Evolutionary conservation across 2,329 filamentous ascomycete species (phyloP), one percentile per base, ranked within the genome.

Genomic region (Beauveria sp.): DNA sequence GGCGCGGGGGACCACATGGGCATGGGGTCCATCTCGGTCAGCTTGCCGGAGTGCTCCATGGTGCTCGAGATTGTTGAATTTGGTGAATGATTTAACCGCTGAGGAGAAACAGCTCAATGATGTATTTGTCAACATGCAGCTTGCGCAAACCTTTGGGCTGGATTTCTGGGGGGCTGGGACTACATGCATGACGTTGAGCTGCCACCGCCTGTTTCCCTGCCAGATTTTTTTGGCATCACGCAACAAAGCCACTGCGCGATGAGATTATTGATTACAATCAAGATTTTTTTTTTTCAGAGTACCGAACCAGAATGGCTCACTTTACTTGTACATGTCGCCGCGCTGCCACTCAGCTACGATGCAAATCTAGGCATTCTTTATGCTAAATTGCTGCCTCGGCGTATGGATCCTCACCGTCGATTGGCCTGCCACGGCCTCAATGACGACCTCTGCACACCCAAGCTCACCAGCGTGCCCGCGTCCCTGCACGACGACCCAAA

Each of bases 401-500:
- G 82, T 81, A 74, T 89, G 86, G 40, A 89, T 72, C 59, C 78
- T 77, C 22, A 88, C 72, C 50, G 68, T 70, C 50, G 70, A 12
- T 75, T 75, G 62, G 72, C 71, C 75, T 3, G 74, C 75, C 62
- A 71, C 68, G 16, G 79, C 77, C 69, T 85, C 80, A 63, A 88
- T 75, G 1, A 87, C 85, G 8, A 86, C 77, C 75, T 84, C 51
- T 76, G 73, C 24, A 69, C 68, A 49, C 76, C 76, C 56, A 89
- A 67, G 28, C 77, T 76, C 16, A 86, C 73, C 63, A 90, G 72
- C 47, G 62, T 73, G 0, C 87, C 87, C 1, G 70, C 68, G 67
- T 90, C 87, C 65, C 78, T 81, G 68, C 86, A 78, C n/a, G 70
- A 77, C 58, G 74, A 78, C 6, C 86, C 87, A 50, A 81, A 81